Evolutionary conservation across 2,329 filamentous ascomycete species (phyloP).

Genomic region (Cytospora paraplurivora): DNA sequence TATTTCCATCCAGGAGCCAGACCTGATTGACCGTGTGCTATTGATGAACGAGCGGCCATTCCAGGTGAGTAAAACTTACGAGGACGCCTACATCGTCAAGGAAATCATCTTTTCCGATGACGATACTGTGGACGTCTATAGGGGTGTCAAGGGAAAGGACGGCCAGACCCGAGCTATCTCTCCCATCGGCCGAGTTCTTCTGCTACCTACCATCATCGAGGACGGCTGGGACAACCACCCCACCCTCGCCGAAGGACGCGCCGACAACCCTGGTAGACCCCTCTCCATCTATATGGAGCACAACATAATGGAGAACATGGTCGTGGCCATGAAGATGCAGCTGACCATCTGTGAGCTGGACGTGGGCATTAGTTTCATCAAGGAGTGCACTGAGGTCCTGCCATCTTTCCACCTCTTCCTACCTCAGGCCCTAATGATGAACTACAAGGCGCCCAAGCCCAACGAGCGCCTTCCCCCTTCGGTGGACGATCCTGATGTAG

Average conservation of each 20-base stretch:
- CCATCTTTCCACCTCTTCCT: slow-evolving; percentile 67
- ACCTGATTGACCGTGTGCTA: slow-evolving; percentile 35
- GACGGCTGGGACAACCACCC: slow-evolving; percentile 50
- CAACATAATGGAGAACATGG: slow-evolving; percentile 47
- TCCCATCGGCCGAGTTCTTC: slow-evolving; percentile 48
- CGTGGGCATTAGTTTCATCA: slow-evolving; percentile 62
- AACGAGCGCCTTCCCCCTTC: slow-evolving; percentile 51
- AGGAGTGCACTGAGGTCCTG: slow-evolving; percentile 55
- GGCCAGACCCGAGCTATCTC: slow-evolving; percentile 39
- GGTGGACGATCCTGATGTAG: slow-evolving; percentile 41
- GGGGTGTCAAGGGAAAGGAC: slow-evolving; percentile 39
- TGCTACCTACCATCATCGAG: slow-evolving; percentile 49
- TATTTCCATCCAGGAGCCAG: slow-evolving; percentile 42
- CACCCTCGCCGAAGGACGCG: slow-evolving; percentile 37
- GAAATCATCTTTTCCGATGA: slow-evolving; percentile 57
- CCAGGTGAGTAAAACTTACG: slow-evolving; percentile 43
- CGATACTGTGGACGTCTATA: slow-evolving; percentile 48
- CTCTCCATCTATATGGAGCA: slow-evolving; percentile 69
- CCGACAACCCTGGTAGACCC: slow-evolving; percentile 24
- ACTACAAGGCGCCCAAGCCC: slow-evolving; percentile 60
- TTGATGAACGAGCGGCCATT: slow-evolving; percentile 35
- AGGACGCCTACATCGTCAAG: slow-evolving; percentile 57
- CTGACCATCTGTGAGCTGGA: slow-evolving; percentile 55
- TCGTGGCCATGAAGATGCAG: slow-evolving; percentile 63
- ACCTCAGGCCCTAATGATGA: slow-evolving; percentile 68